Conservation (phyloP, 148 eudicot species). For the Cornus suecica region DNA sequence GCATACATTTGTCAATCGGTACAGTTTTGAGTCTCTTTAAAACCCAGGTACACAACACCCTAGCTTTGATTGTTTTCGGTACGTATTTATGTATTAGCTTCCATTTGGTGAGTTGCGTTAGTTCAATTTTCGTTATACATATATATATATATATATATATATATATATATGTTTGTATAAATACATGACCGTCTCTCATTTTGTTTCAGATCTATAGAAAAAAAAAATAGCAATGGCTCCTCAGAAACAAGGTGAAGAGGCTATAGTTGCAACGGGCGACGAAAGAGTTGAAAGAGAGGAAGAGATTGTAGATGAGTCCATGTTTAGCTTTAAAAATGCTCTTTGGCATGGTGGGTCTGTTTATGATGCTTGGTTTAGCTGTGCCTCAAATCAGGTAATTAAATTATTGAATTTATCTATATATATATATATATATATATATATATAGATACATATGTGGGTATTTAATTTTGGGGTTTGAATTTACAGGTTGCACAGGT, state of each 20-base stretch:
- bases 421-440: background rate
- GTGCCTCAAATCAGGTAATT: slow-evolving; percentile 48
- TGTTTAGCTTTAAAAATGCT: slow-evolving; percentile 23
- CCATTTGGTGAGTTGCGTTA: background rate
- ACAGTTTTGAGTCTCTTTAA: background rate
- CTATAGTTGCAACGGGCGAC: slow-evolving; percentile 22
- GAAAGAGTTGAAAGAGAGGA: slow-evolving; percentile 17
- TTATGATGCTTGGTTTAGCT: slow-evolving; percentile 54
- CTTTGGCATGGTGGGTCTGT: slow-evolving; percentile 56
- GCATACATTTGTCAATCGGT: background rate
- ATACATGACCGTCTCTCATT: background rate
- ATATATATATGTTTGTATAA: background rate
- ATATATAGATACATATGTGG: no score
- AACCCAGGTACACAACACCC: background rate
- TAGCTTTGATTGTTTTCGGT: background rate
- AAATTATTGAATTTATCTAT: no score
- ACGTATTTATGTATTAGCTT: background rate
- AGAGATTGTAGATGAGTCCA: slow-evolving; percentile 19
- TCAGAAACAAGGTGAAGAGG: slow-evolving; percentile 35
- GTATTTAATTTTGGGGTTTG: slow-evolving; percentile 6
- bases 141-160: no score
- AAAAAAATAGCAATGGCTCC: slow-evolving; percentile 15
- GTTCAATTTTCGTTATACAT: background rate
- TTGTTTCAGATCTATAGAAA: slow-evolving; percentile 2
- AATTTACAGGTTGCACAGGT: slow-evolving; percentile 49